Base-by-base conservation (phyloP, 768 basidiomycete genomes). In the Galerina marginata region DNA sequence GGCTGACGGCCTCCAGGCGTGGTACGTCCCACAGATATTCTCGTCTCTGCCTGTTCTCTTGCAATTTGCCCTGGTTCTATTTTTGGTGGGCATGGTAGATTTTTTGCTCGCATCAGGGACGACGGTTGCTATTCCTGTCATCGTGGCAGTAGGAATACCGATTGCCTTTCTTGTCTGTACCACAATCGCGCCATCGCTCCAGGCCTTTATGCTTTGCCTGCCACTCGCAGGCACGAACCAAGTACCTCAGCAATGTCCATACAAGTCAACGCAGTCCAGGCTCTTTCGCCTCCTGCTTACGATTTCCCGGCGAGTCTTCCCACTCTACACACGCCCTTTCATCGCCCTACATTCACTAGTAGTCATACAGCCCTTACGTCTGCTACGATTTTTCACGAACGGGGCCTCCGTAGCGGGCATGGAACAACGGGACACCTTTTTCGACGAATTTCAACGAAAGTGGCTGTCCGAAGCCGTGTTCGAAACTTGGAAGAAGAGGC, bases 21-120 rank as follows among this genome's bases (percentile, higher is more conserved):
- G 60, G 60, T 47, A 46, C 36, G 49, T 61, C 12, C 60, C 47
- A 6, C 16, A 39, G 15, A 57, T 61, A 45, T 38, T 61, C 10
- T 39, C 54, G 6, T 4, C 38, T 15, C 26, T 61, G 15, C 55
- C 60, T 23, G 20, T 57, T 15, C 20, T 61, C 14, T 33, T 61
- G 11, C 54, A 56, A 38, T 14, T 11, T 7, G 60, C 54, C 4
- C 40, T 57, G 20, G 11, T 61, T 23, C 48, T 57, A n/a, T 61
- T 44, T 36, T 43, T 56, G 15, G 44, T 45, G 9, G 55, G 60
- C 3, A 26, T 61, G 12, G n/a, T 44, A 6, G 29, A 52, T n/a
- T 57, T 53, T 23, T 15, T 53, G 39, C 39, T 53, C 10, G 39
- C 23, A 26, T n/a, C 39, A 14, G 23, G 23, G 5, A 15, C 12